Percentiles rank a stretch among this genome's conserved stretches.
Evolutionary conservation across 2,329 filamentous ascomycete genomes (phyloP).

Genomic region (Aspergillus viridinutans): DNA sequence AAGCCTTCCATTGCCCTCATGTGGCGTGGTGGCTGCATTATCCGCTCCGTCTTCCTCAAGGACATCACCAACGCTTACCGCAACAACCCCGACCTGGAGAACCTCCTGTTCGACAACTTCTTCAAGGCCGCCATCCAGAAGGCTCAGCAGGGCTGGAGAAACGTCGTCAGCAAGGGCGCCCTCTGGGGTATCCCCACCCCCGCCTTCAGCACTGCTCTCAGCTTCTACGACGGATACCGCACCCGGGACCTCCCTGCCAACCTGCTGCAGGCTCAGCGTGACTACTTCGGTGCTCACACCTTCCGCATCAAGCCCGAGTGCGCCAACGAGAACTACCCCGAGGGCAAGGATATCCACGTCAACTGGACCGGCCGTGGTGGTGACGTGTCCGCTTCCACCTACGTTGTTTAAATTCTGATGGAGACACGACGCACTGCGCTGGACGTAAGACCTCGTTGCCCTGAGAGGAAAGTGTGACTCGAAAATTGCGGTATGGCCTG

Average conservation of each 20-base stretch:
- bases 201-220: slow-evolving; percentile 92
- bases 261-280: slow-evolving; percentile 96
- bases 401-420: slow-evolving; percentile 70
- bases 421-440: slow-evolving; percentile 21
- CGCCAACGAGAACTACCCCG: slow-evolving; percentile 74
- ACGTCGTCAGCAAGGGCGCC: slow-evolving; percentile 85
- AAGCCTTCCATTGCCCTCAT: slow-evolving; percentile 99
- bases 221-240: slow-evolving; percentile 98
- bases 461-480: slow-evolving; percentile 12
- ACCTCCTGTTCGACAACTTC: slow-evolving; percentile 97
- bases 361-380: slow-evolving; percentile 99
- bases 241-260: slow-evolving; percentile 97
- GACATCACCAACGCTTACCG: slow-evolving; percentile 98
- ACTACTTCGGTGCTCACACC: slow-evolving; percentile 97
- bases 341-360: slow-evolving; percentile 88
- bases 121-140: slow-evolving; percentile 99
- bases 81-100: slow-evolving; percentile 89
- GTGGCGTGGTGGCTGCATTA: slow-evolving; percentile 99
- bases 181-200: slow-evolving; percentile 94
- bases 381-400: slow-evolving; percentile 94
- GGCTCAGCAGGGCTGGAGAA: slow-evolving; percentile 88
- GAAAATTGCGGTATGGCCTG: slow-evolving; percentile 6
- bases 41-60: slow-evolving; percentile 99
- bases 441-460: slow-evolving; percentile 19
- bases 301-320: slow-evolving; percentile 81